A percentile compares a stretch with the other conserved stretches of the same genome.
These are phyloP conservation scores for Casaregolazyma suthepensis DNA, from an alignment of 1,139 yeast species.

Conservation along the genomic window DNA sequence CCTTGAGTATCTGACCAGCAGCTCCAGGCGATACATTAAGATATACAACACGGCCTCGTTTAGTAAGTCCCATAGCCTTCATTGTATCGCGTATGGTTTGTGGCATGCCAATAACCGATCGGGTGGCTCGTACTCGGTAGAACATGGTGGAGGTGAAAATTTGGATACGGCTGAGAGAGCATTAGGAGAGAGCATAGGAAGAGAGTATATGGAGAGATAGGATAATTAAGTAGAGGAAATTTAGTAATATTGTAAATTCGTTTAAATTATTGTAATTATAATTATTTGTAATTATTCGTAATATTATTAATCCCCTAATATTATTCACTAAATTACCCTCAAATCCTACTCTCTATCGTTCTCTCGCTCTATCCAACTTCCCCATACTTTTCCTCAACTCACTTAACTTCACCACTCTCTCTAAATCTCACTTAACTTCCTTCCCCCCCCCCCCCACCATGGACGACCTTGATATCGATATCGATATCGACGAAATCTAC, in stretches of 20 bases:
- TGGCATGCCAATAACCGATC: constrained; percentile 86
- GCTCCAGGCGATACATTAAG: constrained; percentile 68
- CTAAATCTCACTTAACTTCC: neutral
- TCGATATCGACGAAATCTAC: constrained; percentile 3
- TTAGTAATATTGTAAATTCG: too few relatives aligned
- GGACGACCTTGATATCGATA: constrained; percentile 3
- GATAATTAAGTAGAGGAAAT: too few relatives aligned
- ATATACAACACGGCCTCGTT: constrained; percentile 68
- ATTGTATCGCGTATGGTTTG: constrained; percentile 59
- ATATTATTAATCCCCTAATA: too few relatives aligned
- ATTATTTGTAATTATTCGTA: too few relatives aligned
- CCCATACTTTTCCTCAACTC: too few relatives aligned
- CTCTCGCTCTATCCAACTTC: too few relatives aligned
- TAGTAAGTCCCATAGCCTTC: constrained; percentile 65
- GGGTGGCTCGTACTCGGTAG: constrained; percentile 66
- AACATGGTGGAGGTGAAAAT: constrained; percentile 24
- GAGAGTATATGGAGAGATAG: too few relatives aligned
- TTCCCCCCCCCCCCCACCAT: neutral
- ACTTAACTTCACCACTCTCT: too few relatives aligned
- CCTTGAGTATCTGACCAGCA: constrained; percentile 78
- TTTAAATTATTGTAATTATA: too few relatives aligned
- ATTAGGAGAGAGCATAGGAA: neutral
- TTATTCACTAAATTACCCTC: too few relatives aligned
- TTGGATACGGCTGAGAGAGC: neutral
- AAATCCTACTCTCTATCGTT: too few relatives aligned